Conservation (phyloP, 2,329 filamentous ascomycete species). For the Tolypocladium amazonense region DNA sequence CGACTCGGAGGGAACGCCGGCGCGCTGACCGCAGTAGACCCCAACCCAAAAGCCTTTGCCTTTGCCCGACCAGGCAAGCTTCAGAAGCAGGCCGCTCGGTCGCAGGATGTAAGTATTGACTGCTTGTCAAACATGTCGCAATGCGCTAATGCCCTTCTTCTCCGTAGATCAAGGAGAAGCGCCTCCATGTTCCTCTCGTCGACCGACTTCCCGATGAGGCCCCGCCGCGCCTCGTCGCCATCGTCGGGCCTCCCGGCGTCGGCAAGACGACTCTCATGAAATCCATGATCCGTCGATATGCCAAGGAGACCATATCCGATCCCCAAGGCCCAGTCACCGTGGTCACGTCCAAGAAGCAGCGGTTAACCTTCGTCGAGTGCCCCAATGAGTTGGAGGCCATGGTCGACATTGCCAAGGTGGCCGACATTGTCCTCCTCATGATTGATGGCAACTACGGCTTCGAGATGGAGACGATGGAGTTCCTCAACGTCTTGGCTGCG, state of each 20-base stretch:
- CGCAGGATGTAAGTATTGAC: constrained; percentile 49
- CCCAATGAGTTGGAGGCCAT: constrained; percentile 94
- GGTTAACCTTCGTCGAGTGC: constrained; percentile 92
- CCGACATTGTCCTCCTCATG: constrained; percentile 94
- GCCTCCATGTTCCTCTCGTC: constrained; percentile 90
- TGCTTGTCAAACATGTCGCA: neutral
- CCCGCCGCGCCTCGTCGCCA: constrained; percentile 82
- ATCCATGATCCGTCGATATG: constrained; percentile 85
- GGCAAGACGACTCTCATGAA: constrained; percentile 96
- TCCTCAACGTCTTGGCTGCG: constrained; percentile 83
- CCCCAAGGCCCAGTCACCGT: constrained; percentile 90
- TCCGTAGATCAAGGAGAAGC: constrained; percentile 77
- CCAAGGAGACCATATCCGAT: constrained; percentile 85
- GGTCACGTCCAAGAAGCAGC: constrained; percentile 90
- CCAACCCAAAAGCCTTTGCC: constrained; percentile 85
- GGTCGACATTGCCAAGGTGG: constrained; percentile 95
- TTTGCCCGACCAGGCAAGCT: constrained; percentile 73
- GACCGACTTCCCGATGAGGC: constrained; percentile 93
- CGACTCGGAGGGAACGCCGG: neutral
- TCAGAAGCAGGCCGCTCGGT: constrained; percentile 62
- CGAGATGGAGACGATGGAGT: constrained; percentile 99
- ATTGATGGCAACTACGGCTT: constrained; percentile 99
- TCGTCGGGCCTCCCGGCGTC: constrained; percentile 89
- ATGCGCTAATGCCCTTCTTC: neutral
- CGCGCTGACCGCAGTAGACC: constrained; percentile 36